Conservation (phyloP, 2,329 filamentous ascomycete species). For the Raffaelea albimanens region DNA sequence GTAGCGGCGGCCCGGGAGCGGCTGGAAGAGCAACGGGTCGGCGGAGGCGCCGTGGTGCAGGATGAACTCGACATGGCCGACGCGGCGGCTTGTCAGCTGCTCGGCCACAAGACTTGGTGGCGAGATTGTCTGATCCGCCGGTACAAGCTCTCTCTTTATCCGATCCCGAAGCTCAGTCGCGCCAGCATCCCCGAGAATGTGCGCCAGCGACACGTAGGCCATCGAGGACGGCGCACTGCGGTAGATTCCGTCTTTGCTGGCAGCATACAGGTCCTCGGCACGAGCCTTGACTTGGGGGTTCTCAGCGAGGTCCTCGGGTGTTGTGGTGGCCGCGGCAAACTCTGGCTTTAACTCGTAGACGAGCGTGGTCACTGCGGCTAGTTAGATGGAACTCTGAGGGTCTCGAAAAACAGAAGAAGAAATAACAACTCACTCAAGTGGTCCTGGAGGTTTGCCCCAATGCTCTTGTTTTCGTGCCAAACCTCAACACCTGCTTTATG, state of each 20-base stretch:
- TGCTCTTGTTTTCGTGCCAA: constrained; percentile 29
- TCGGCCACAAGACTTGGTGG: no score
- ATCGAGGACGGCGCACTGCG: neutral
- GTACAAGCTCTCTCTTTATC: no score
- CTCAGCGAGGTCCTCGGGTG: neutral
- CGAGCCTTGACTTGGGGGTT: neutral
- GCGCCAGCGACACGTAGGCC: neutral
- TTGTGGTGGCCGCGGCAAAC: neutral
- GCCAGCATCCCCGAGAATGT: no score
- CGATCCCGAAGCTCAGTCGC: no score
- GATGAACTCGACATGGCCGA: neutral
- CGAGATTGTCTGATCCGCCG: no score
- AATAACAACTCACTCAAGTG: constrained; percentile 23
- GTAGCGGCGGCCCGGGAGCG: neutral
- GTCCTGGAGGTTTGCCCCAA: constrained; percentile 37
- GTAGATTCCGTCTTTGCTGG: neutral
- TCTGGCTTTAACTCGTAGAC: neutral
- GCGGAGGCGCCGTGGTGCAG: neutral
- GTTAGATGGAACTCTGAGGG: neutral
- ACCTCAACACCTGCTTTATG: constrained; percentile 24
- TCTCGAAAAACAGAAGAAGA: no score
- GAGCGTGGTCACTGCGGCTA: neutral
- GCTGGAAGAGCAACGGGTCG: neutral
- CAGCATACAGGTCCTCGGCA: neutral
- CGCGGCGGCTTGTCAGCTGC: neutral